Base-by-base conservation (phyloP, 116 monocot species). In the Iris pallida region DNA sequence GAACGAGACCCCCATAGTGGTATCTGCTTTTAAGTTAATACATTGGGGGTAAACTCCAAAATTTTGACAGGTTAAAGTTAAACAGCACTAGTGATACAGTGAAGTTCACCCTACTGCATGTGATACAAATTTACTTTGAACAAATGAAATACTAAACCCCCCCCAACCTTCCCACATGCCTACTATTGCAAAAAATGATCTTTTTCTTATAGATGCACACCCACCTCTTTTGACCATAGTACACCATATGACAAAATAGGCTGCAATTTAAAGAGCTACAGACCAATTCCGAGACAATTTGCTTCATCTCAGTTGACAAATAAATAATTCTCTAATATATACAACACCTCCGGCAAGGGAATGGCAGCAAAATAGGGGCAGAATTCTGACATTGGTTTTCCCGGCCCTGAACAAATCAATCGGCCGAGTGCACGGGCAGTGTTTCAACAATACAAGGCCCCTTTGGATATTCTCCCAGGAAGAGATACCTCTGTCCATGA, bases 321-420 rank as follows among this genome's bases (percentile, higher is more conserved):
- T 19, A 60, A 71, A n/a, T n/a, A n/a, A n/a, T n/a, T n/a, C 45
- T 65, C 47, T 63, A 75, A 66, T 83, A 84, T 84, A 74, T 80
- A 76, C 79, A 79, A 76, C 73, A 73, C 69, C 46, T 54, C 55
- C 51, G 60, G 63, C 44, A 66, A 45, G 45, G 52, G 57, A 11
- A 68, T 53, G 73, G 72, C 68, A 68, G 63, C 73, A 72, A 64
- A 68, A 47, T 65, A 61, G 61, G 67, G 60, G 16, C 17, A 30
- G 14, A 13, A 9, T 16, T 51, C 11, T 4, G 15, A 10, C 43
- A 67, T 68, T 57, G 3, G 30, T 30, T 30, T 30, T 30, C 30
- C 30, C 3, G 30, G 30, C 56, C 69, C 16, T 43, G 18, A 12
- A 45, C 11, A 12, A 18, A 58, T 43, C 45, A 8, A 1, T 12